phyloP scores from a whole-genome alignment of 164 flowering plant species.

The Vitis rotundifolia region DNA sequence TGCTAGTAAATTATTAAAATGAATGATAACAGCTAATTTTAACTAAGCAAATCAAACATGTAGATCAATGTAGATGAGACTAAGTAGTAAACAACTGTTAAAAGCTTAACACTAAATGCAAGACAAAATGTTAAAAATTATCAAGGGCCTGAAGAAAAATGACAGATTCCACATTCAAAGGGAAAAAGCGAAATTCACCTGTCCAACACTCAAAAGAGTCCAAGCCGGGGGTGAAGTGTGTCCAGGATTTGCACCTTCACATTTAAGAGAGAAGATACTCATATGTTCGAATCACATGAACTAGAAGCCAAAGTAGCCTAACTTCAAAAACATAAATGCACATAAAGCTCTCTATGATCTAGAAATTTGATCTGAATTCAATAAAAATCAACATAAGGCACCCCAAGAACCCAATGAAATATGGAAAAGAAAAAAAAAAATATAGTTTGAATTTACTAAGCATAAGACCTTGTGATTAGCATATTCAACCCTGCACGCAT shows the following conservation, averaged over 20 bases:
- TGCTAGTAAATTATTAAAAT: too few relatives aligned
- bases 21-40: too few relatives aligned
- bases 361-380: not conserved
- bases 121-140: too few relatives aligned
- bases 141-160: not conserved
- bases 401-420: too few relatives aligned
- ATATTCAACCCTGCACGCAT: too few relatives aligned
- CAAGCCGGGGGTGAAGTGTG: slow-evolving; percentile 53
- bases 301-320: not conserved
- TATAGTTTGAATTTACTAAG: too few relatives aligned
- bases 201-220: slow-evolving; percentile 77
- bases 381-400: not conserved
- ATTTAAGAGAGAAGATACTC: not conserved
- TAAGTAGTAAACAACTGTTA: too few relatives aligned
- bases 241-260: slow-evolving; percentile 49
- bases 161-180: not conserved
- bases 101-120: too few relatives aligned
- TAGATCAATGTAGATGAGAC: too few relatives aligned
- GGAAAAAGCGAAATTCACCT: slow-evolving; percentile 39
- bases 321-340: not conserved
- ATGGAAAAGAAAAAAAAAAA: too few relatives aligned
- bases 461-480: too few relatives aligned
- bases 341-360: not conserved
- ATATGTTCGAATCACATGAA: not conserved
- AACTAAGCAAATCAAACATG: too few relatives aligned